A percentile compares a stretch with the other conserved stretches of the same genome.
These are phyloP conservation scores for Aspergillus pseudotamarii DNA, from an alignment of 2,329 filamentous ascomycete species.

Conservation along the genomic window DNA sequence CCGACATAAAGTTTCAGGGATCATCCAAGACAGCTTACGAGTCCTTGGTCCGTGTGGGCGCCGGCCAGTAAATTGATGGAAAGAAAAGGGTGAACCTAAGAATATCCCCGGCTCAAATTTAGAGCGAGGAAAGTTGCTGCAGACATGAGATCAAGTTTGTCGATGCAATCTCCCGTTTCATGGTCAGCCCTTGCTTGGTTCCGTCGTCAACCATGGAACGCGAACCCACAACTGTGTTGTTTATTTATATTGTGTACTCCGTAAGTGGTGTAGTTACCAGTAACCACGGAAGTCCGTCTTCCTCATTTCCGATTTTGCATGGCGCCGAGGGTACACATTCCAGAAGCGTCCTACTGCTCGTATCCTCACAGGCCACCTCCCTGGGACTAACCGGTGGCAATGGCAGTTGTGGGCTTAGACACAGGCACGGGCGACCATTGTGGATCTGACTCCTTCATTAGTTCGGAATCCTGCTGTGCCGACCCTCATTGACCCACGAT, in stretches of 20 bases:
- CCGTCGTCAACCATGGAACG: conserved; percentile 18
- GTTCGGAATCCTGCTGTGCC: neutral
- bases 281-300: neutral
- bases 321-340: neutral
- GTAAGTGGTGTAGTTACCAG: conserved; percentile 4
- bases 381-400: neutral
- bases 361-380: conserved; percentile 1
- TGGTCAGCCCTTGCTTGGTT: conserved; percentile 9
- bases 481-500: neutral
- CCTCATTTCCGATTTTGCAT: neutral
- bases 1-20: conserved; percentile 1
- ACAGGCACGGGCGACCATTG: neutral
- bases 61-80: neutral
- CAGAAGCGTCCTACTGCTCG: neutral
- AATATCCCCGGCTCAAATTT: neutral
- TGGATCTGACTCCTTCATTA: neutral
- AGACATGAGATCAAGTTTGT: neutral
- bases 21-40: conserved; percentile 11
- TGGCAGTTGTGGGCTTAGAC: conserved; percentile 3
- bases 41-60: neutral
- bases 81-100: neutral
- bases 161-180: conserved; percentile 1
- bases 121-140: neutral
- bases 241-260: conserved; percentile 16
- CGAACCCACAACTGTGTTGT: conserved; percentile 20